phyloP scores from a whole-genome alignment of 345 rosid genomes.

The Mallotus nudiflorus region DNA sequence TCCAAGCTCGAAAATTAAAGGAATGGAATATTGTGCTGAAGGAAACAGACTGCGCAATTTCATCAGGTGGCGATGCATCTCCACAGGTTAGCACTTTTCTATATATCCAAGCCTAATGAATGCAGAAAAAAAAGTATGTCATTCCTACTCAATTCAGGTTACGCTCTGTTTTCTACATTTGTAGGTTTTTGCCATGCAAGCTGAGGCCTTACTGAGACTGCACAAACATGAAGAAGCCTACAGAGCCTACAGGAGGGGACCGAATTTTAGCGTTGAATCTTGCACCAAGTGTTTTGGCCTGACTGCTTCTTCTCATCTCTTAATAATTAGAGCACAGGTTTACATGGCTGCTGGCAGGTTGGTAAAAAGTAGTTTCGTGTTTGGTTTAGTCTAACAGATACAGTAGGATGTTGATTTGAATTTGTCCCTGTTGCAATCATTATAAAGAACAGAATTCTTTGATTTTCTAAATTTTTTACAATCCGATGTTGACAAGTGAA shows the following conservation, averaged over 20 bases:
- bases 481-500: too few species aligned
- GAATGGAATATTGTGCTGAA: constrained; percentile 53
- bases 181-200: constrained; percentile 60
- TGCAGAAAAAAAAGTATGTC: too few species aligned
- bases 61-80: constrained; percentile 61
- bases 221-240: constrained; percentile 62
- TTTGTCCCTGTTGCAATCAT: too few species aligned
- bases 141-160: neutral
- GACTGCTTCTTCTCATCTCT: constrained; percentile 36
- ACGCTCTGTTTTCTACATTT: neutral
- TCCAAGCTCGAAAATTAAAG: constrained; percentile 39
- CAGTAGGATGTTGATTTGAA: too few species aligned
- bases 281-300: constrained; percentile 50
- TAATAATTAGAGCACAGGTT: constrained; percentile 52
- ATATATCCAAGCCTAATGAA: neutral
- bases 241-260: constrained; percentile 44
- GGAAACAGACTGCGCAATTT: constrained; percentile 43
- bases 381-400: too few species aligned
- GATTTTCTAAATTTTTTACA: too few species aligned
- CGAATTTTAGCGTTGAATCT: constrained; percentile 39
- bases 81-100: constrained; percentile 44
- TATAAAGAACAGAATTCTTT: too few species aligned
- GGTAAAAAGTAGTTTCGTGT: constrained; percentile 7
- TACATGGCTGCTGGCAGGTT: constrained; percentile 74
- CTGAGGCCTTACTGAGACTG: constrained; percentile 59